A percentile compares a stretch with the other conserved stretches of the same genome.
phyloP scores from a whole-genome alignment of 1,284 basidiomycete genomes.

The Ganoderma multipileum region DNA sequence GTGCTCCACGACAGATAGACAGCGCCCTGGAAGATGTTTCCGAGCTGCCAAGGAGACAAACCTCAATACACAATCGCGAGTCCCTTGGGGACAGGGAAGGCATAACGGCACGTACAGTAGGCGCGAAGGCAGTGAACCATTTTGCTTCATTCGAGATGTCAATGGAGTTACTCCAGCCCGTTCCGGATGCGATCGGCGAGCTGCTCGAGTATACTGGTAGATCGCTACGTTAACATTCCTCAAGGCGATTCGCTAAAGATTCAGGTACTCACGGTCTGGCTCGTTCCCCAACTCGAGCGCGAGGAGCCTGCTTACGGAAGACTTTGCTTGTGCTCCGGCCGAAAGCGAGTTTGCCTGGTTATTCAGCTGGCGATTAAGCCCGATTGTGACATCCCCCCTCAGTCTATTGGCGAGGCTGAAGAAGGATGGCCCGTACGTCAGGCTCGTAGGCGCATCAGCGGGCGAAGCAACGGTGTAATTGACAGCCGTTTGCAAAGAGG shows the following conservation, averaged over 20 bases:
- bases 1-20: slow-evolving; percentile 52
- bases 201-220: slow-evolving; percentile 38
- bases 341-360: slow-evolving; percentile 46
- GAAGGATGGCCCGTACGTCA: slow-evolving; percentile 51
- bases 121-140: slow-evolving; percentile 46
- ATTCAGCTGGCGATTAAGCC: slow-evolving; percentile 50
- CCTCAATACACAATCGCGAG: not conserved
- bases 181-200: slow-evolving; percentile 40
- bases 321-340: slow-evolving; percentile 45
- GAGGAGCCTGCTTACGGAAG: slow-evolving; percentile 44
- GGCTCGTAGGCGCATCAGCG: slow-evolving; percentile 45
- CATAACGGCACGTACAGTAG: slow-evolving; percentile 36
- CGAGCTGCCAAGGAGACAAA: slow-evolving; percentile 34
- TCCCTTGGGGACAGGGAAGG: not conserved
- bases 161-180: slow-evolving; percentile 42
- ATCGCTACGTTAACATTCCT: not conserved
- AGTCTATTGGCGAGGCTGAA: slow-evolving; percentile 46
- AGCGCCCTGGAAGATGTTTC: slow-evolving; percentile 50
- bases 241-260: not conserved
- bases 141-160: slow-evolving; percentile 46
- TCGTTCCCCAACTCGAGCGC: slow-evolving; percentile 54
- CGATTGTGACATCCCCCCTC: slow-evolving; percentile 47
- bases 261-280: slow-evolving; percentile 45
- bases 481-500: slow-evolving; percentile 42
- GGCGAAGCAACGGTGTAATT: slow-evolving; percentile 49